A percentile compares a stretch with the other conserved stretches of the same genome.
Conservation (phyloP, 1,139 yeast genomes). For the Pichiaceae sp. region DNA sequence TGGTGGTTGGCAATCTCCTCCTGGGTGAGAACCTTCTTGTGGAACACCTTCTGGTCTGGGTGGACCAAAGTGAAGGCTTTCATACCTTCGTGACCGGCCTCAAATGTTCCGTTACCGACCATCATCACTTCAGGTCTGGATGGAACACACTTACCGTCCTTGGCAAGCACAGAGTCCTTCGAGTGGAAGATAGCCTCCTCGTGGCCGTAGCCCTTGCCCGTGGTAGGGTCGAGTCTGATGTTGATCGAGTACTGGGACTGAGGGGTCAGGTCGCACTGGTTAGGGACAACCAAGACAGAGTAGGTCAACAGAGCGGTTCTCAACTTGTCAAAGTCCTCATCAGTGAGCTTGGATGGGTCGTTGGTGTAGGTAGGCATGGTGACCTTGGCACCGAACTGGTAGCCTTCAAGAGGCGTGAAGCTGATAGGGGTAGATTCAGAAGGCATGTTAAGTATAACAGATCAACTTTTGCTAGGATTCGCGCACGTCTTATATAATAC, state of each 20-base stretch:
- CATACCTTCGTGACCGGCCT: constrained; percentile 53
- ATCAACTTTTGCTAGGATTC: no score
- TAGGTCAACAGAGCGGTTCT: constrained; percentile 57
- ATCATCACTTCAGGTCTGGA: constrained; percentile 83
- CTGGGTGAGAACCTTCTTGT: constrained; percentile 53
- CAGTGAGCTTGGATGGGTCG: constrained; percentile 68
- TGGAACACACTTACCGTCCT: constrained; percentile 75
- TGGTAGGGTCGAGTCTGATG: constrained; percentile 67
- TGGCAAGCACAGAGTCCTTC: constrained; percentile 62
- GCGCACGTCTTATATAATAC: no score
- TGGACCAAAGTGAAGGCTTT: constrained; percentile 65
- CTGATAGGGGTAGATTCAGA: constrained; percentile 7
- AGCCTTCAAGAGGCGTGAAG: constrained; percentile 40
- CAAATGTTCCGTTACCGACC: constrained; percentile 73
- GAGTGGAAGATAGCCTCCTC: constrained; percentile 74
- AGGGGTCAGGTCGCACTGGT: constrained; percentile 58
- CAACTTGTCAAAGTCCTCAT: constrained; percentile 53
- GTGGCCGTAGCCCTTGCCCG: constrained; percentile 71
- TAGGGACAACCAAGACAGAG: constrained; percentile 67
- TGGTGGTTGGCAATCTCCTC: constrained; percentile 50
- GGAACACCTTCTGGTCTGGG: constrained; percentile 78
- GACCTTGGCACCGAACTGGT: constrained; percentile 63
- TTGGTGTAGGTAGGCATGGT: constrained; percentile 56
- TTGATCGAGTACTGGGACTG: constrained; percentile 69
- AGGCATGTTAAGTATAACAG: no score